Base-by-base conservation (phyloP, 1,284 basidiomycete genomes). In the Sporisorium scitamineum region DNA sequence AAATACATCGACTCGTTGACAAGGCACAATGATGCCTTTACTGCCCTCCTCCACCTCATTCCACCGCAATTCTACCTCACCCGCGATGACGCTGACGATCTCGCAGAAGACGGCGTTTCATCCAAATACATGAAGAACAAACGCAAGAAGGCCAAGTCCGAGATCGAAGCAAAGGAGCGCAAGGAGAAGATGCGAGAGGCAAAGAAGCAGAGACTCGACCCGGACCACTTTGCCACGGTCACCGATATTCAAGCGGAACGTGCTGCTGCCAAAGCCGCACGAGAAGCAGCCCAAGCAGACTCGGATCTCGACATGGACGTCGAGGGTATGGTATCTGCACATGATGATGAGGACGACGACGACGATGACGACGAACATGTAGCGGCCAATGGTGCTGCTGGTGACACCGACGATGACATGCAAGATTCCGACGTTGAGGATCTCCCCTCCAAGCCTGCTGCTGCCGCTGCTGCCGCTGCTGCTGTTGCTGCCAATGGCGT, bases 41-140 rank as follows among this genome's bases (percentile, higher is more conserved):
- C 67, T 18, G 54, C 57, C 26, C 76, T 84, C 5, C 70, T 84
- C 45, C 52, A 69, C 41, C 74, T 84, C 39, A 84, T 84, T 27
- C 83, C 83, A 37, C 74, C 83, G 4, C 65, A 82, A 26, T 80
- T 80, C 60, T 84, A 84, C 66, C 76, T 84, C 26, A 72, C 63
- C 22, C 63, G 58, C 29, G 63, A 71, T 14, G 70, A 78, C 24
- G 66, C 74, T 31, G 73, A 78, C 16, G 78, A 69, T 10, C 56
- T 61, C n/a, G 81, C 77, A 8, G 68, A 72, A 14, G 74, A 62
- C 14, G 24, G 47, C 27, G 54, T 63, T 16, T 73, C 70, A 5
- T 63, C 70, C 47, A 81, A 82, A 56, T 84, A 76, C 76, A 75
- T 79, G 65, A 84, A 84, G 71, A 84, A 83, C 73, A 83, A 80